Conservation (phyloP, 805 yeast species). For the Candida ponderosae region DNA sequence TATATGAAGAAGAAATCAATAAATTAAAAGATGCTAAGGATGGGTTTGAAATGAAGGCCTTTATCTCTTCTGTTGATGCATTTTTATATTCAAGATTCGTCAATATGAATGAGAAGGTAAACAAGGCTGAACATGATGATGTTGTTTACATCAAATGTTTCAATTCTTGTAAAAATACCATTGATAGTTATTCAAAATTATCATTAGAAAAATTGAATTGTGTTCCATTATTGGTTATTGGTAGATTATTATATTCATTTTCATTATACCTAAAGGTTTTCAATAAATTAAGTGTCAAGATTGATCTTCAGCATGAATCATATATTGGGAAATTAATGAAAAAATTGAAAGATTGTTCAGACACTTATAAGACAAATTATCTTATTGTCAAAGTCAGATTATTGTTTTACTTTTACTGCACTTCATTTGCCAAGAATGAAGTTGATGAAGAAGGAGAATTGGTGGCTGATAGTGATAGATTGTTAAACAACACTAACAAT, state of each 20-base stretch:
- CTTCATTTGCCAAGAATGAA: conserved; percentile 20
- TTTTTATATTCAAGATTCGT: conserved; percentile 15
- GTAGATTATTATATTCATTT: conserved; percentile 20
- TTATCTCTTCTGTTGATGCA: conserved; percentile 17
- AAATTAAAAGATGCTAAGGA: not conserved
- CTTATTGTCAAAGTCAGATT: conserved; percentile 15
- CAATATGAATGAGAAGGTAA: not conserved
- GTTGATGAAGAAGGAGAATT: conserved; percentile 3
- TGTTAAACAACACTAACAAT: no score
- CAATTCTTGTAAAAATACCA: conserved; percentile 12
- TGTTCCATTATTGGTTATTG: conserved; percentile 16
- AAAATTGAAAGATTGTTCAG: conserved; percentile 9
- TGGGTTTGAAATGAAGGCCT: not conserved
- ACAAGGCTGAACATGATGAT: not conserved
- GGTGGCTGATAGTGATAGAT: not conserved
- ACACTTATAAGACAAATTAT: conserved; percentile 10
- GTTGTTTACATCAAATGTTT: conserved; percentile 10
- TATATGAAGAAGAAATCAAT: not conserved
- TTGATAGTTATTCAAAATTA: conserved; percentile 10
- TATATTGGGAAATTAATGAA: conserved; percentile 10
- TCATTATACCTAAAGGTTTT: conserved; percentile 17
- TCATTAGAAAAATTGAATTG: conserved; percentile 8
- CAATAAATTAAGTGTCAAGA: conserved; percentile 8
- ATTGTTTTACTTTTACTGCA: conserved; percentile 17
- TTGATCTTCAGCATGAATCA: conserved; percentile 9